Evolutionary conservation across 495 filamentous ascomycete genomes (phyloP), one percentile per base, ranked within the genome.

Genomic region (Neurospora discreta): DNA sequence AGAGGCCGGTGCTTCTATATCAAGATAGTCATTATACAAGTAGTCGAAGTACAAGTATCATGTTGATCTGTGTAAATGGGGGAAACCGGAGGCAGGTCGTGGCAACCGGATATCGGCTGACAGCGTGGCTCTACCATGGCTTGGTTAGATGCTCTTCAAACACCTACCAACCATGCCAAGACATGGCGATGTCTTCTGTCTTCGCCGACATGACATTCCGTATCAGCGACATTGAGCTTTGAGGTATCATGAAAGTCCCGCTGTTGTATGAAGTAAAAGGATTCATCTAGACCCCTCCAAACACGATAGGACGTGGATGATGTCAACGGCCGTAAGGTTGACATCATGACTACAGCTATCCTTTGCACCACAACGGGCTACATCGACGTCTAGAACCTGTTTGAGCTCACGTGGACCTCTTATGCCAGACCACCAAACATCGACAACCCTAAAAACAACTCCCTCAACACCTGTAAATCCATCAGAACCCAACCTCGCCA

Each of bases 391-490:
- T 65, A 65, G 26, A 65, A 65, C 52, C 7, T 65, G 33, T 65
- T 16, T 65, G 46, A 78, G 72, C 77, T 26, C 39, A 43, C 78
- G 86, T 65, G 52, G 13, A 33, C 26, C 52, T 33, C 26, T 15
- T 1, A 3, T 18, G 30, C 26, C 26, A 18, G 15, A 33, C 3
- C 15, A 33, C 16, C 30, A 68, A 42, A 42, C 23, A 58, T 43
- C 23, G 1, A 43, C 30, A 39, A 13, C 40, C 13, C 7, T 38
- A n/a, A 18, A 65, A 44, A 70, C 20, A 67, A 41, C 18, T 26
- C 26, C 36, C 11, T 30, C 52, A 26, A 18, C 52, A 65, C 6
- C 8, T 18, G 13, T 18, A 30, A 65, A 60, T 6, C 52, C 52
- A 26, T 13, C 30, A 16, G 13, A 30, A 60, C 30, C 52, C 52